These are phyloP conservation scores for Scenedesmus sp. DNA, from an alignment of 163 green algal genomes.

Conservation along the genomic window DNA sequence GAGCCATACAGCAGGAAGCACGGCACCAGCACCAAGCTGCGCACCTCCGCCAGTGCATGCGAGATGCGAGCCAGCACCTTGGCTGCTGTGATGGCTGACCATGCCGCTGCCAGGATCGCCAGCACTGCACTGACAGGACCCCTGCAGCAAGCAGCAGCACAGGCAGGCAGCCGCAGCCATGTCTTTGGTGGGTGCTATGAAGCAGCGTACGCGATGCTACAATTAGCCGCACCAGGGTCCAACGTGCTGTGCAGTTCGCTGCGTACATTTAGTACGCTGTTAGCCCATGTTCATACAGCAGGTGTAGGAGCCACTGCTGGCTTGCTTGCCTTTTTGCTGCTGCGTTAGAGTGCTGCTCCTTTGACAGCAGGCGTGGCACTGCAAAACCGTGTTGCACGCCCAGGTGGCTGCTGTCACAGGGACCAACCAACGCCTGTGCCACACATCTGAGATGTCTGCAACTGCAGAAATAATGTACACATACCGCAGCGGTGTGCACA, in stretches of 20 bases:
- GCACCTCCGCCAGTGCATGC: constrained; percentile 76
- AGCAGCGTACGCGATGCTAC: not conserved
- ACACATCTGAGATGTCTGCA: too few species aligned
- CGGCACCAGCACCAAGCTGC: constrained; percentile 83
- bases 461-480: too few species aligned
- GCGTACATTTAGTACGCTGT: too few species aligned
- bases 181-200: not conserved
- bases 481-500: too few species aligned
- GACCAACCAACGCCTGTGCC: not conserved
- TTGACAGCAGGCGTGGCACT: too few species aligned
- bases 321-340: not conserved
- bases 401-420: not conserved
- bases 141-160: constrained; percentile 59
- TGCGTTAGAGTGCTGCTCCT: too few species aligned
- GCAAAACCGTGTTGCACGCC: not conserved
- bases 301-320: not conserved
- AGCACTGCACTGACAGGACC: constrained; percentile 59
- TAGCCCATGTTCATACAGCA: too few species aligned
- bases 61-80: constrained; percentile 81
- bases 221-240: too few species aligned
- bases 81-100: constrained; percentile 77
- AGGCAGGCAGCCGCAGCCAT: constrained; percentile 17
- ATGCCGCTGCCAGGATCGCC: constrained; percentile 78
- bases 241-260: too few species aligned
- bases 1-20: constrained; percentile 88